Evolutionary conservation across 176 grass and related monocot genomes (phyloP).

Genomic region (Rhynchospora pubera): DNA sequence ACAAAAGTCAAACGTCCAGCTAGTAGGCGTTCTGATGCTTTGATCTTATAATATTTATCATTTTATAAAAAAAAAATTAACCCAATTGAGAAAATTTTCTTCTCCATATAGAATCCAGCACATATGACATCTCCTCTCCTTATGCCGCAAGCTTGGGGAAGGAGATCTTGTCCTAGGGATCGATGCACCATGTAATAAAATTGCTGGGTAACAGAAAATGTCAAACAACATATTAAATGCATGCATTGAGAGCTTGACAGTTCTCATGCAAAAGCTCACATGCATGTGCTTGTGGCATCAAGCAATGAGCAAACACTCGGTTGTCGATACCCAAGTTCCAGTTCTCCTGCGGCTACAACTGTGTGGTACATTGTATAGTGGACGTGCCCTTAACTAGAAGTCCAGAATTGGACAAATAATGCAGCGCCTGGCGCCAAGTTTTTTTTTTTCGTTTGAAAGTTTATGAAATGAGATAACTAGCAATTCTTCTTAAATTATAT

Average conservation of each 20-base stretch:
- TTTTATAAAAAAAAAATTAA: neutral
- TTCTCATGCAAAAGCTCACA: neutral
- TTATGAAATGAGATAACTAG: no score
- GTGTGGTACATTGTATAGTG: neutral
- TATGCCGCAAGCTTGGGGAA: constrained; percentile 17
- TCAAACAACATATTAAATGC: constrained; percentile 10
- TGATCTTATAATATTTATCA: neutral
- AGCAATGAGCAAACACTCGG: neutral
- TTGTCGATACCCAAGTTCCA: neutral
- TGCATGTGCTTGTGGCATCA: neutral
- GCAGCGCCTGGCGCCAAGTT: no score
- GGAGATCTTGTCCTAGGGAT: neutral
- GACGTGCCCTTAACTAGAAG: neutral
- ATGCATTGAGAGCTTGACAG: constrained; percentile 10
- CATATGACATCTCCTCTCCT: constrained; percentile 2
- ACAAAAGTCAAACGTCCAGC: no score
- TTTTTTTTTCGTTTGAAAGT: no score
- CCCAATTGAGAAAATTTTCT: neutral
- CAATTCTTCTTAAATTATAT: no score
- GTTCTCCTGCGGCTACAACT: neutral
- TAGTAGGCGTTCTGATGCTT: neutral
- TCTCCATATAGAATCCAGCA: neutral
- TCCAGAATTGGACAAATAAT: neutral
- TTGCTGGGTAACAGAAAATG: neutral
- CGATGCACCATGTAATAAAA: neutral